Conservation (phyloP, 2,329 filamentous ascomycete genomes). For the Apiospora marii region DNA sequence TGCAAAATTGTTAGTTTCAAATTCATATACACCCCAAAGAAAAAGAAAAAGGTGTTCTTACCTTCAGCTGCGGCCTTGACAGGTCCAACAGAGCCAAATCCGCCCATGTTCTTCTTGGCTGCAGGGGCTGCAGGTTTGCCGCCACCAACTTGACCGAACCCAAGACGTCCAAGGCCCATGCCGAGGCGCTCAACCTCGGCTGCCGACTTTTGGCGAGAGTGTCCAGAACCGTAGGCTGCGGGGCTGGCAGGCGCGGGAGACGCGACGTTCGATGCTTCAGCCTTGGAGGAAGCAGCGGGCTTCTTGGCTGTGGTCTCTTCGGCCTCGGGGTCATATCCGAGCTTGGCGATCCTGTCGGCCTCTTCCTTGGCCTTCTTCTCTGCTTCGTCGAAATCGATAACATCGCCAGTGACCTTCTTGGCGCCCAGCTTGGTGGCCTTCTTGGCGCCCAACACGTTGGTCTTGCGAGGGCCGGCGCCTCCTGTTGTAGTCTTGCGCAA, state of each 20-base stretch:
- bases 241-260: slow-evolving; percentile 80
- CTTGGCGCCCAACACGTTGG: slow-evolving; percentile 86
- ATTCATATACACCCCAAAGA: background rate
- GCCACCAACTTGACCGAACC: slow-evolving; percentile 85
- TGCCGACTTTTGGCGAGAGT: slow-evolving; percentile 67
- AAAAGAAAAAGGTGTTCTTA: slow-evolving; percentile 48
- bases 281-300: slow-evolving; percentile 37
- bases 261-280: slow-evolving; percentile 68
- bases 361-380: slow-evolving; percentile 98
- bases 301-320: slow-evolving; percentile 66
- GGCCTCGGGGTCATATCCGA: slow-evolving; percentile 94
- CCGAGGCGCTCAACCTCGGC: slow-evolving; percentile 88
- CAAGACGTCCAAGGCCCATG: slow-evolving; percentile 85
- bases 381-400: slow-evolving; percentile 95
- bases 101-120: slow-evolving; percentile 77
- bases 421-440: slow-evolving; percentile 86
- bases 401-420: slow-evolving; percentile 84
- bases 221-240: slow-evolving; percentile 68
- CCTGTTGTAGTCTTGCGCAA: slow-evolving; percentile 75
- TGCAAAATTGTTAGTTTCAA: slow-evolving; percentile 40
- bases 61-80: slow-evolving; percentile 75
- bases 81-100: slow-evolving; percentile 85
- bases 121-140: slow-evolving; percentile 62
- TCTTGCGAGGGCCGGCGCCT: slow-evolving; percentile 74
- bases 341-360: slow-evolving; percentile 91